These are phyloP conservation scores for Hyaloscypha variabilis DNA, from an alignment of 495 filamentous ascomycete species.

Conservation along the genomic window DNA sequence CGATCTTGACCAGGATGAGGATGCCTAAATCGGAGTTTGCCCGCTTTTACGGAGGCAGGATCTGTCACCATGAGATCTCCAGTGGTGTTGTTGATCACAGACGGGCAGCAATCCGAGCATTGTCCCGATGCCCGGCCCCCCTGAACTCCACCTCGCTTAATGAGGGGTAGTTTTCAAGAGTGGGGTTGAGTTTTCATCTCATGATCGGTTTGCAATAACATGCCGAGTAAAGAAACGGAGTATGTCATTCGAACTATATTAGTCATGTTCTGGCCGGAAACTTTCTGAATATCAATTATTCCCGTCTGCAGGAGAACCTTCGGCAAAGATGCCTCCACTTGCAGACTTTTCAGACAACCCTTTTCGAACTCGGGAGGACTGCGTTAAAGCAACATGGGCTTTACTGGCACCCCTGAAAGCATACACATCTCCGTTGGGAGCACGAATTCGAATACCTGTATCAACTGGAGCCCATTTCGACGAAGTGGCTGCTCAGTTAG, in stretches of 20 bases:
- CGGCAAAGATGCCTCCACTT: slow-evolving; percentile 6
- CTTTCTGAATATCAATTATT: no score
- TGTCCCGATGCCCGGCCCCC: slow-evolving; percentile 4
- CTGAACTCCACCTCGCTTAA: slow-evolving; percentile 5
- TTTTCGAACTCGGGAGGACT: slow-evolving; percentile 23
- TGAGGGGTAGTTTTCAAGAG: not conserved
- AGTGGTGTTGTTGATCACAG: not conserved
- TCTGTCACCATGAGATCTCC: not conserved
- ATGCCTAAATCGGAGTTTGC: no score
- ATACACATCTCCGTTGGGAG: slow-evolving; percentile 43
- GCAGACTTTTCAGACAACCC: slow-evolving; percentile 31
- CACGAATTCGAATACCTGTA: slow-evolving; percentile 46
- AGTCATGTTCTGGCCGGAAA: no score
- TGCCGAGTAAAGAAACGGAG: no score
- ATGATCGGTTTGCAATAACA: no score
- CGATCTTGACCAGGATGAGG: no score
- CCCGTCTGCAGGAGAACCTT: no score
- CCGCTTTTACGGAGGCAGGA: no score
- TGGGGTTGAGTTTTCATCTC: no score
- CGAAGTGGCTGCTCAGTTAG: slow-evolving; percentile 61
- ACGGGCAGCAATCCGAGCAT: slow-evolving; percentile 9
- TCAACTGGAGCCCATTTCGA: slow-evolving; percentile 54
- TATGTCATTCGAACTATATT: no score
- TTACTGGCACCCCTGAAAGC: slow-evolving; percentile 48
- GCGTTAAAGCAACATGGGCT: slow-evolving; percentile 44